These are phyloP conservation scores for Zygosaccharomyces pseudobailii DNA, from an alignment of 1,139 yeast species.

Conservation along the genomic window DNA sequence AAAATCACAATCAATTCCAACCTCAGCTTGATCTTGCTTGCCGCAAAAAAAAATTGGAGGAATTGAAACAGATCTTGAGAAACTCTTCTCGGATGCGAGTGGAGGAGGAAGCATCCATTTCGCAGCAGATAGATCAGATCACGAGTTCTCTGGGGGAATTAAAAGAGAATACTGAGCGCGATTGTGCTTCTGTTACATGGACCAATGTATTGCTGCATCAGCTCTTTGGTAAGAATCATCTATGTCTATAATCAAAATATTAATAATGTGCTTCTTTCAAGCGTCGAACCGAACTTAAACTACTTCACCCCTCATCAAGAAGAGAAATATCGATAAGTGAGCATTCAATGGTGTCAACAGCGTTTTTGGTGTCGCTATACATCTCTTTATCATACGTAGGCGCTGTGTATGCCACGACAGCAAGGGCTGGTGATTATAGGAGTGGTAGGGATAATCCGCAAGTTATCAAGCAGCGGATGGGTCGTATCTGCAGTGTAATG, in stretches of 20 bases:
- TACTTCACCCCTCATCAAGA: not conserved
- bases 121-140: conserved; percentile 8
- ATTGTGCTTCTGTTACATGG: conserved; percentile 49
- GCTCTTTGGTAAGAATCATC: conserved; percentile 45
- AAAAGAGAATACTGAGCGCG: conserved; percentile 6
- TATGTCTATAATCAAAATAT: conserved; percentile 31
- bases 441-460: conserved; percentile 45
- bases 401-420: conserved; percentile 21
- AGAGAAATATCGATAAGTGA: not conserved
- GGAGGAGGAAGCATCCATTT: conserved; percentile 2
- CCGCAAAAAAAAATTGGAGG: not conserved
- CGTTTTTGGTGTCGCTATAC: conserved; percentile 20
- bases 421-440: conserved; percentile 19
- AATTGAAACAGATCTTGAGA: conserved; percentile 7
- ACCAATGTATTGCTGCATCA: conserved; percentile 45
- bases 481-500: conserved; percentile 29
- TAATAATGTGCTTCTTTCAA: not conserved
- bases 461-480: conserved; percentile 37
- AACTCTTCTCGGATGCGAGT: conserved; percentile 9
- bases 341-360: conserved; percentile 3
- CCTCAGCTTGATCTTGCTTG: not conserved
- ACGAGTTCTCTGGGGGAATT: conserved; percentile 5
- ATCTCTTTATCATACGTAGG: conserved; percentile 28
- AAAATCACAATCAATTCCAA: conserved; percentile 8
- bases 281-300: conserved; percentile 1